Evolutionary conservation across 1,139 yeast species (phyloP).

Genomic region (Hanseniaspora gamundiae): DNA sequence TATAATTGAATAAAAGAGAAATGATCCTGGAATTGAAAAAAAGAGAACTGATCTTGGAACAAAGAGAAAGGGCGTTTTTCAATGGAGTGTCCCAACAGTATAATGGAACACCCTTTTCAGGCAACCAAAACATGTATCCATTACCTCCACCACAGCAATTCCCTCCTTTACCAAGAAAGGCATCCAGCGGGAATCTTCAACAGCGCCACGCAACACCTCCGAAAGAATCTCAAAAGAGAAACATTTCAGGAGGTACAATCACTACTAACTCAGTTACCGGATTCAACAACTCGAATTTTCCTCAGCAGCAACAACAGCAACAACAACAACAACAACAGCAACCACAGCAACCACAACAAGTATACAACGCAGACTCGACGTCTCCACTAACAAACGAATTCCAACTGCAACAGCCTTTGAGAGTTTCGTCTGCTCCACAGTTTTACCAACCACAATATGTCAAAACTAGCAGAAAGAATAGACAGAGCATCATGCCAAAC

Average conservation of each 20-base stretch:
- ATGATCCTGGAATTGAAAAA: conserved; percentile 34
- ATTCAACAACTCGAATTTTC: not conserved
- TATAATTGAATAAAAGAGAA: conserved; percentile 35
- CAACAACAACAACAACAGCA: conserved; percentile 7
- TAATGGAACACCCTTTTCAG: conserved; percentile 11
- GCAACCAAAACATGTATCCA: conserved; percentile 13
- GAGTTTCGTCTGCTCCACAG: conserved; percentile 1
- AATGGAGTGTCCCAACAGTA: conserved; percentile 14
- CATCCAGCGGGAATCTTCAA: conserved; percentile 18
- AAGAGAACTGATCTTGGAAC: conserved; percentile 34
- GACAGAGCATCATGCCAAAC: conserved; percentile 22
- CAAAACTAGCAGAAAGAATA: conserved; percentile 26
- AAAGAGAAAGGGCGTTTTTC: conserved; percentile 30
- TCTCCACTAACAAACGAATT: conserved; percentile 7
- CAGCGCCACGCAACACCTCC: conserved; percentile 12
- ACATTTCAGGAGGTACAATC: conserved; percentile 1
- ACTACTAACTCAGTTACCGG: not conserved
- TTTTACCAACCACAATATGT: conserved; percentile 17
- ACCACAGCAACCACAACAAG: conserved; percentile 7
- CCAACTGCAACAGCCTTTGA: not conserved
- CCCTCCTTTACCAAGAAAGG: conserved; percentile 18
- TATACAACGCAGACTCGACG: conserved; percentile 5
- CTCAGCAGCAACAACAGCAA: not conserved
- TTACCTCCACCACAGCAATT: conserved; percentile 12
- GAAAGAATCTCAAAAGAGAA: conserved; percentile 7